Conservation (phyloP, 768 basidiomycete genomes). For the Melanogaster broomeanus region DNA sequence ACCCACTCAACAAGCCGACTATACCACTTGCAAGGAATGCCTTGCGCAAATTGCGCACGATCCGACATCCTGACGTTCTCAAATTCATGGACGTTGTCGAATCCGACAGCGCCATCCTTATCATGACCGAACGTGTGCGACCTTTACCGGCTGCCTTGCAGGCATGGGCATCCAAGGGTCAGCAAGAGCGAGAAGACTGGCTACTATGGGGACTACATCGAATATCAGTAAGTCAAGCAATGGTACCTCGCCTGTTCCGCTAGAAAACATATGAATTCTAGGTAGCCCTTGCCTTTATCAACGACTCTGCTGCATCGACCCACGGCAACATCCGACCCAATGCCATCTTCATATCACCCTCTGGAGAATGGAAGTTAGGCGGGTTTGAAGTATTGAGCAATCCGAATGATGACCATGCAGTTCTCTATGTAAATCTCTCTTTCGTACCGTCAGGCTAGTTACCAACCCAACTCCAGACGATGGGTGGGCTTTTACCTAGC, state of each 20-base stretch:
- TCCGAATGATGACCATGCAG: constrained; percentile 73
- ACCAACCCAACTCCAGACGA: constrained; percentile 47
- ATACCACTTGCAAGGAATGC: constrained; percentile 86
- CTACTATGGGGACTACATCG: constrained; percentile 92
- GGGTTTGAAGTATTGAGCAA: constrained; percentile 92
- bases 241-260: not conserved
- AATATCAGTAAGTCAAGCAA: constrained; percentile 60
- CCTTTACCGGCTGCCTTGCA: constrained; percentile 67
- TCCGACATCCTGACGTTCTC: constrained; percentile 93
- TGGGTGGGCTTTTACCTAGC: constrained; percentile 65
- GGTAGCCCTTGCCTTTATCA: constrained; percentile 90
- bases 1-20: constrained; percentile 55
- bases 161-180: constrained; percentile 59
- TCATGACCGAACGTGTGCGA: constrained; percentile 92
- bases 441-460: constrained; percentile 5
- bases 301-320: constrained; percentile 78
- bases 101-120: constrained; percentile 82
- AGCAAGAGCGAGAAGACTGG: constrained; percentile 83
- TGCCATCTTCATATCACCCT: constrained; percentile 87
- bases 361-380: constrained; percentile 96
- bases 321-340: constrained; percentile 78
- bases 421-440: constrained; percentile 69
- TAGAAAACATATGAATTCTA: constrained; percentile 29
- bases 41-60: constrained; percentile 84
- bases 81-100: constrained; percentile 95